phyloP scores from a whole-genome alignment of 352 stramenopile genomes.

The Globisporangium emineosum region DNA sequence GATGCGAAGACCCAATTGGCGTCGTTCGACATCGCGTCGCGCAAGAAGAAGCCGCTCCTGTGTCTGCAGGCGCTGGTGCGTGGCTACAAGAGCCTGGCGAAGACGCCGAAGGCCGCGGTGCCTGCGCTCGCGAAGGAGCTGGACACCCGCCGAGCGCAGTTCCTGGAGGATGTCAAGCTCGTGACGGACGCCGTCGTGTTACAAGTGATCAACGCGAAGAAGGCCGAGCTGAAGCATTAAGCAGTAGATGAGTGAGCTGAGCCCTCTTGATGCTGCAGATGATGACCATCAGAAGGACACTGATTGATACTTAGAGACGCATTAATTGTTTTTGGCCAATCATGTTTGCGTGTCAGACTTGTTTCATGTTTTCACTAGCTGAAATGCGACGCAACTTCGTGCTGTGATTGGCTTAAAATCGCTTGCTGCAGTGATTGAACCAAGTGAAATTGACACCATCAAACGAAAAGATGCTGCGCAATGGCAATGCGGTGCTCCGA shows the following conservation, averaged over 20 bases:
- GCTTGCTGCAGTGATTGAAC: neutral
- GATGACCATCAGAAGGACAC: neutral
- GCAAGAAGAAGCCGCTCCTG: constrained; percentile 72
- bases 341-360: neutral
- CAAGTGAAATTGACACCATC: neutral
- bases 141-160: constrained; percentile 32
- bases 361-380: neutral
- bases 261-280: neutral
- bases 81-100: constrained; percentile 35
- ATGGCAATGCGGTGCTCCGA: neutral
- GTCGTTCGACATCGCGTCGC: constrained; percentile 73
- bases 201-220: constrained; percentile 61
- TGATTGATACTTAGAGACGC: constrained; percentile 1
- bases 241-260: constrained; percentile 31
- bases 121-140: constrained; percentile 34
- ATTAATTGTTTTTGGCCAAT: constrained; percentile 4
- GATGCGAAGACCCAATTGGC: constrained; percentile 68
- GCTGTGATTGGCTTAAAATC: neutral
- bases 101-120: constrained; percentile 12
- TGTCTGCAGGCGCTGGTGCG: constrained; percentile 78
- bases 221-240: constrained; percentile 53
- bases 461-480: neutral
- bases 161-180: constrained; percentile 46
- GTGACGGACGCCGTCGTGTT: constrained; percentile 60
- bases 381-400: neutral